Evolutionary conservation across 2,329 filamentous ascomycete genomes (phyloP), one percentile per base, ranked within the genome.

Genomic region (Elsinoe batatas): DNA sequence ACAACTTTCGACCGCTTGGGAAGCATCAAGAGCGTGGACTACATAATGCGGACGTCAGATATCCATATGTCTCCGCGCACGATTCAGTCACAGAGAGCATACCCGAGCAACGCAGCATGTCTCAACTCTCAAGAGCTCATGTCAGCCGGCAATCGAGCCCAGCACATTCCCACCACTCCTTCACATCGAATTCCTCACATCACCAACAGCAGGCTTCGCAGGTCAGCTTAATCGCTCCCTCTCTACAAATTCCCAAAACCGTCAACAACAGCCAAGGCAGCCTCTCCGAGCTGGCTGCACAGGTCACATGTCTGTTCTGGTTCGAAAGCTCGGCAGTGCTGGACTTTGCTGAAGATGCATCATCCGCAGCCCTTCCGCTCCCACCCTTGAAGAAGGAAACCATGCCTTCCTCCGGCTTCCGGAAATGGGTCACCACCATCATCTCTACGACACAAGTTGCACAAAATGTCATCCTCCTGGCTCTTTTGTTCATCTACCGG

Each of bases 251-350:
- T 38, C 88, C 89, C 5, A 74, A 77, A 43, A 84, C 87, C 36
- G 89, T 95, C 65, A 89, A 84, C 64, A 76, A 83, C 33, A 82
- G 79, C 62, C 86, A 87, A 44, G 87, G 88, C 6, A 91, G 81
- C 65, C 69, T 95, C 61, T 80, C 88, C 8, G 87, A 93, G 65
- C 90, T 95, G 69, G 87, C 88, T 53, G 88, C 89, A 57, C 82
- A 90, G 78, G 88, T 97, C 71, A 95, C 91, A 11, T 96, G 91
- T 67, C 78, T 98, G 12, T 96, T 97, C 73, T 97, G 93, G 91
- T 97, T 97, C 68, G 91, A 97, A 71, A 87, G 86, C 13, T 85
- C 87, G 42, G 79, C 85, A n/a, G 85, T 86, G 18, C 74, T 97
- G 13, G 81, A 86, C 62, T 79, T 81, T 57, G 88, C 91, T 36